These are phyloP conservation scores for Rhypophila decipiens DNA, from an alignment of 495 filamentous ascomycete species.

Conservation along the genomic window DNA sequence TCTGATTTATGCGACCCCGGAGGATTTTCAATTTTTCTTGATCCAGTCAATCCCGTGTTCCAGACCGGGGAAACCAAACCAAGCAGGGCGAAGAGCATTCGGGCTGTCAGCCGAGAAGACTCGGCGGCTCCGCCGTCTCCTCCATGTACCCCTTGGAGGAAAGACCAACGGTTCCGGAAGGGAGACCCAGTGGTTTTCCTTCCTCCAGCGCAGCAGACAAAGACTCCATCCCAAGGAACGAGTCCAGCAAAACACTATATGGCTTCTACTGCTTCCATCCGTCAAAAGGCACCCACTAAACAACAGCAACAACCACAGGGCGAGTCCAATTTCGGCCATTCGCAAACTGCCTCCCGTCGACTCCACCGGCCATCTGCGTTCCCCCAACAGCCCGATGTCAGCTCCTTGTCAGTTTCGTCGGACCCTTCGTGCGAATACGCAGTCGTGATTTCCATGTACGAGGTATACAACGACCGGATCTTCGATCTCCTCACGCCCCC, in stretches of 20 bases:
- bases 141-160: conserved; percentile 6
- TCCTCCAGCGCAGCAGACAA: background rate
- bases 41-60: background rate
- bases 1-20: too few relatives aligned
- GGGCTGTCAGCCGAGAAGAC: conserved; percentile 33
- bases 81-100: conserved; percentile 29
- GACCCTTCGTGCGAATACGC: conserved; percentile 77
- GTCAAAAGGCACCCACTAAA: conserved; percentile 35
- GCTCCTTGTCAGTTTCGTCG: conserved; percentile 57
- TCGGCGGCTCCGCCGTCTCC: conserved; percentile 15
- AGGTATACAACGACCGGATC: conserved; percentile 97
- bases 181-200: background rate
- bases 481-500: conserved; percentile 77
- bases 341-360: conserved; percentile 51
- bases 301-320: conserved; percentile 24
- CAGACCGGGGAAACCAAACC: background rate
- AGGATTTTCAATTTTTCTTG: background rate
- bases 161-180: background rate
- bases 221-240: conserved; percentile 2
- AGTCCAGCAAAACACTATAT: conserved; percentile 33
- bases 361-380: conserved; percentile 56
- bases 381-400: conserved; percentile 69
- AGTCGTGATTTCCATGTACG: conserved; percentile 93
- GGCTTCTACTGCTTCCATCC: conserved; percentile 32
- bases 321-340: conserved; percentile 30